Conservation (phyloP, 1,284 basidiomycete species). For the Marasmius fiardii region DNA sequence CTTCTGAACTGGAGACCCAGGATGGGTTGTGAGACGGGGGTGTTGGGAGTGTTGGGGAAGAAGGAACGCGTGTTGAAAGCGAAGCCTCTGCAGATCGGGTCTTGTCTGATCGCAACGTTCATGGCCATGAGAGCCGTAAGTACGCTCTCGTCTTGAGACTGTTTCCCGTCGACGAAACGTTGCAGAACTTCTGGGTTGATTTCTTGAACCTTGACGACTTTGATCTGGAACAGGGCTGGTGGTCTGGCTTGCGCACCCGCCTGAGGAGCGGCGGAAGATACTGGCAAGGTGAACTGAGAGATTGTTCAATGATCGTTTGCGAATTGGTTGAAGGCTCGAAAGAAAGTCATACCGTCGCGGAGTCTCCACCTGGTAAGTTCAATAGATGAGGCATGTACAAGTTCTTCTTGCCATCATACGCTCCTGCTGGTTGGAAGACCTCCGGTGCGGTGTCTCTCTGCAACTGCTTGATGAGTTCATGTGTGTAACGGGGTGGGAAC, state of each 20-base stretch:
- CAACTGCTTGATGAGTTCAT: background rate
- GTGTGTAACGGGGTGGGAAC: background rate
- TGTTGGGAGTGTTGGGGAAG: background rate
- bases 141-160: background rate
- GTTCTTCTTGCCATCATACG: constrained; percentile 1
- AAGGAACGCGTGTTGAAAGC: background rate
- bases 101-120: background rate
- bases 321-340: background rate
- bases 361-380: background rate
- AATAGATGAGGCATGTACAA: background rate
- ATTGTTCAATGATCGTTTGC: background rate
- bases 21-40: background rate
- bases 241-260: background rate
- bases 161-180: background rate
- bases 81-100: background rate
- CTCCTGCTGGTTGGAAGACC: background rate
- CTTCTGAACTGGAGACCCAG: constrained; percentile 34
- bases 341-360: background rate
- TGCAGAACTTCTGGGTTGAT: background rate
- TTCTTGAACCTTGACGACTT: background rate
- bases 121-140: background rate
- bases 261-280: background rate
- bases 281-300: background rate
- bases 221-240: background rate
- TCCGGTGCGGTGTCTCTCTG: background rate